A percentile compares a stretch with the other conserved stretches of the same genome.
These are phyloP conservation scores for Globisporangium barbulae DNA, from an alignment of 352 stramenopile genomes.

Conservation along the genomic window DNA sequence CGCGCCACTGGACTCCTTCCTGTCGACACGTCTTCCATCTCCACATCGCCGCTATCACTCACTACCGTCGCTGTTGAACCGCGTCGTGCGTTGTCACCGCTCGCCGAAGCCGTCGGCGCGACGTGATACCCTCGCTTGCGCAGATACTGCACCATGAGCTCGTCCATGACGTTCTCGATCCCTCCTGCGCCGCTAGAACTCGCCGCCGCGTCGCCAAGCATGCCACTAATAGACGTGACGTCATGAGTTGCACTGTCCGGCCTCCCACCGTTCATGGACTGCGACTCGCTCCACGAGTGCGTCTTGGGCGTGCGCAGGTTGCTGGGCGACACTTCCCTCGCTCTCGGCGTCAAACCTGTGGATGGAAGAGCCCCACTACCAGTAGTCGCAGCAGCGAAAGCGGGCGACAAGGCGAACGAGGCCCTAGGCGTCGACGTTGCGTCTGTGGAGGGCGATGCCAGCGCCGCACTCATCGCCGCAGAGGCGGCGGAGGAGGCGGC, in stretches of 20 bases:
- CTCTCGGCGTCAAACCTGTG: background rate
- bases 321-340: background rate
- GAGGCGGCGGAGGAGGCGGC: background rate
- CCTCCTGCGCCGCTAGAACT: background rate
- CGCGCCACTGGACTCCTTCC: background rate
- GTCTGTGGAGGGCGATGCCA: background rate
- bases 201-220: background rate
- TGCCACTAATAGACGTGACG: background rate
- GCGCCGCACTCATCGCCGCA: background rate
- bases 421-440: background rate
- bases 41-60: constrained; percentile 13
- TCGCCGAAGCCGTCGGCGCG: constrained; percentile 5
- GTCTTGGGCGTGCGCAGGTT: constrained; percentile 6
- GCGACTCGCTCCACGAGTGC: constrained; percentile 5
- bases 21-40: constrained; percentile 14
- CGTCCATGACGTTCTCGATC: constrained; percentile 47
- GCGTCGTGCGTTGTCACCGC: background rate
- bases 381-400: no score
- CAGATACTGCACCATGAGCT: constrained; percentile 71
- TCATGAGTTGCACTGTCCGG: background rate
- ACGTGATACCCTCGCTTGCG: constrained; percentile 54
- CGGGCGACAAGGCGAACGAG: background rate
- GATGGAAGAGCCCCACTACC: background rate
- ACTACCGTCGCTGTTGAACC: background rate
- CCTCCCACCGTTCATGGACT: background rate